Conservation (phyloP, 441 rosid species). For the Melastoma candidum region DNA sequence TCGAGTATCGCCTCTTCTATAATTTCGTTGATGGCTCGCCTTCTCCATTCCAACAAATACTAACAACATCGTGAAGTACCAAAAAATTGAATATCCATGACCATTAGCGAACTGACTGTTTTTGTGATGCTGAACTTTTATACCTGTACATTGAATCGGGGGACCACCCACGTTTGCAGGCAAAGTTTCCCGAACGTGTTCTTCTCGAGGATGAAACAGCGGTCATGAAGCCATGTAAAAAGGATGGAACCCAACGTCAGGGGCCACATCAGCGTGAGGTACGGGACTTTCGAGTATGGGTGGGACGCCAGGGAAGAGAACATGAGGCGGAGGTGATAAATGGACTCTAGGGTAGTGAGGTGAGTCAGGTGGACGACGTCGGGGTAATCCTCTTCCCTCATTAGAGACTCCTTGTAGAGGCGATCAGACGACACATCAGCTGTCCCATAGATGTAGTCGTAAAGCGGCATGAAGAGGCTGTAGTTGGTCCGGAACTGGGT, state of each 20-base stretch:
- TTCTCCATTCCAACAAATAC: slow-evolving; percentile 8
- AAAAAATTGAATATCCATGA: neutral
- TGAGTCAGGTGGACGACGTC: slow-evolving; percentile 51
- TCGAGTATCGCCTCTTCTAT: slow-evolving; percentile 18
- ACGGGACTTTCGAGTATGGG: slow-evolving; percentile 29
- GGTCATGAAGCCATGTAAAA: slow-evolving; percentile 28
- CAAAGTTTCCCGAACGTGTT: slow-evolving; percentile 29
- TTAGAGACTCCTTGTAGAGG: slow-evolving; percentile 22
- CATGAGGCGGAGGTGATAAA: slow-evolving; percentile 37
- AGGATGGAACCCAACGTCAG: slow-evolving; percentile 23
- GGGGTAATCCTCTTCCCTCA: slow-evolving; percentile 27
- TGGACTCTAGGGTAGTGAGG: slow-evolving; percentile 32
- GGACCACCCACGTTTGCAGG: slow-evolving; percentile 62
- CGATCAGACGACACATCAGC: slow-evolving; percentile 27
- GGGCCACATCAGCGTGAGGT: slow-evolving; percentile 39
- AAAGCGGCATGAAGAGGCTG: slow-evolving; percentile 49
- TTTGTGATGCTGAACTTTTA: neutral
- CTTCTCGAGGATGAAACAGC: slow-evolving; percentile 35
- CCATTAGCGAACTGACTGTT: no score
- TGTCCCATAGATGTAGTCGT: slow-evolving; percentile 40
- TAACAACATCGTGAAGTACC: neutral
- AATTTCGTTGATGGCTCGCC: slow-evolving; percentile 8
- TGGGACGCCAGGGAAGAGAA: slow-evolving; percentile 36
- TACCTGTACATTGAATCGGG: slow-evolving; percentile 56
- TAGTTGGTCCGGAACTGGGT: slow-evolving; percentile 52